Base-by-base conservation (phyloP, 2,329 filamentous ascomycete species). In the Coniochaeta ligniaria region DNA sequence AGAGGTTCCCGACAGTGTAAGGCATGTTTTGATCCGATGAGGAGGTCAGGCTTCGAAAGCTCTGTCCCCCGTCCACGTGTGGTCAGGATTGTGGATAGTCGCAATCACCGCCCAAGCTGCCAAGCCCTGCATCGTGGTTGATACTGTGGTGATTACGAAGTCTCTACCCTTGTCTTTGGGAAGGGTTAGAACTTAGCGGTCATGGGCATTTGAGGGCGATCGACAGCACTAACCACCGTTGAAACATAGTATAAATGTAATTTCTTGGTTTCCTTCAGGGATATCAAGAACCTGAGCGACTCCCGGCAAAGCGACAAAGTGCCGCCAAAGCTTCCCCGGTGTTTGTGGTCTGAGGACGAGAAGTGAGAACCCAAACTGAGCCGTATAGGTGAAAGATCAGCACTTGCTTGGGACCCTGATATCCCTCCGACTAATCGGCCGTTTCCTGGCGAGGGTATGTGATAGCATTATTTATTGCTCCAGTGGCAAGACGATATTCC, bases 1-100 rank as follows among this genome's bases (percentile, higher is more conserved):
- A 9, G 31, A 33, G 31, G 9, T 33, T 9, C 31, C 9, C 31
- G 31, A 33, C 31, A 33, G 31, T 67, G 2, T 72, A 73, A 4
- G 28, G 5, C 28, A 31, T 31, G 28, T 31, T 31, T 31, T 31
- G 28, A 31, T 31, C 9, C 5, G 28, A 31, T 5, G 28, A 31
- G 28, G 28, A 31, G 28, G 28, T 31, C 28, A 31, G 9, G 28
- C 9, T 31, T 31, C 28, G 9, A 9, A 31, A 31, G 28, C 28
- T 31, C 28, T 9, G 9, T 31, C 28, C 9, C 5, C 5, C 35
- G 12, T 9, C 3, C 35, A 36, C 35, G 7, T 36, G 35, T 36
- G 35, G 35, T 14, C 12, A 36, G 12, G 7, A 36, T 36, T 36
- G 35, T 36, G 35, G 8, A 12, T 11, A 36, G 35, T 36, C 35